phyloP scores from a whole-genome alignment of 2,329 filamentous ascomycete genomes.

The Fusarium scirpi region DNA sequence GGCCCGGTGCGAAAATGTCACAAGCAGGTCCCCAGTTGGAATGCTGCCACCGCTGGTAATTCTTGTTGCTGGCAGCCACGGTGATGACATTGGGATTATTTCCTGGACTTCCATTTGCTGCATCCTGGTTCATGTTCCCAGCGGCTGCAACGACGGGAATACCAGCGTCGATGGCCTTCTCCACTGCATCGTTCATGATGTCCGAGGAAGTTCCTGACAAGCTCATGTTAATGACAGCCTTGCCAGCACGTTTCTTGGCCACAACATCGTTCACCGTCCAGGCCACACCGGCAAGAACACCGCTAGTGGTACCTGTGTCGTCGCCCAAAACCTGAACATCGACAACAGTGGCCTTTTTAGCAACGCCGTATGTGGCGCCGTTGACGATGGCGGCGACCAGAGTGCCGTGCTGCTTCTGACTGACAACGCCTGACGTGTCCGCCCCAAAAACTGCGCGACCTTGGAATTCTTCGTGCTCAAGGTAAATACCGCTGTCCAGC shows the following conservation, averaged over 20 bases:
- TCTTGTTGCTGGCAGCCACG: constrained; percentile 46
- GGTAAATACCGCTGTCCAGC: constrained; percentile 13
- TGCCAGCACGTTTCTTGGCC: constrained; percentile 41
- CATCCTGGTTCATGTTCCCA: constrained; percentile 34
- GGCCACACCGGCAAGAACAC: constrained; percentile 47
- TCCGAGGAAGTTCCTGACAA: constrained; percentile 39
- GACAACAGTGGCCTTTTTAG: constrained; percentile 21
- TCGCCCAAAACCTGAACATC: constrained; percentile 15
- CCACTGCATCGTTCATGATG: constrained; percentile 33
- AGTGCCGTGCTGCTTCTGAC: constrained; percentile 15
- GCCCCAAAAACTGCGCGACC: constrained; percentile 5
- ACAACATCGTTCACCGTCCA: constrained; percentile 52
- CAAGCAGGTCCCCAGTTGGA: constrained; percentile 58
- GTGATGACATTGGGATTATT: constrained; percentile 43
- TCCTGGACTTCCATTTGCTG: constrained; percentile 14
- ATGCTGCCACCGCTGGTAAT: constrained; percentile 53
- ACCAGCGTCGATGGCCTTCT: constrained; percentile 32
- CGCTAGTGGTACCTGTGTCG: fast-evolving
- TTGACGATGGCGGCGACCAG: constrained; percentile 23
- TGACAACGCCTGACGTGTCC: constrained; percentile 6
- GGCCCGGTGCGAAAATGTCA: constrained; percentile 21
- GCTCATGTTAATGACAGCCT: constrained; percentile 60
- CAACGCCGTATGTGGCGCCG: constrained; percentile 24
- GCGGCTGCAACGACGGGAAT: constrained; percentile 55
- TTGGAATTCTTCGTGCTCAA: constrained; percentile 8